These are phyloP conservation scores for Leccinum disarticulatum DNA, from an alignment of 768 basidiomycete genomes.

Conservation along the genomic window DNA sequence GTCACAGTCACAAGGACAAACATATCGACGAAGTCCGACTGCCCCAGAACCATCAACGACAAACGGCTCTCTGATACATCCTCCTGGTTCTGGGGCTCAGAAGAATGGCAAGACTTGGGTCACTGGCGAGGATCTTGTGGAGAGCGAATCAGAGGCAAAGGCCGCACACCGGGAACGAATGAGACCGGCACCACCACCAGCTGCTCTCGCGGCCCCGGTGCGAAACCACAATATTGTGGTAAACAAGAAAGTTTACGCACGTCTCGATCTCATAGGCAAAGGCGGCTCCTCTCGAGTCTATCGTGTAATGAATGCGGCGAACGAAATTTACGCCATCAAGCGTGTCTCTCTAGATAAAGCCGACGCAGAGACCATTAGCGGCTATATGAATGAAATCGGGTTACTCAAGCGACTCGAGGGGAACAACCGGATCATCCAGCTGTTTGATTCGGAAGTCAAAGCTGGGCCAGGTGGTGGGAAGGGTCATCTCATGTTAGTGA, in stretches of 20 bases:
- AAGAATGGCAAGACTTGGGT: slow-evolving; percentile 46
- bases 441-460: slow-evolving; percentile 90
- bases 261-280: slow-evolving; percentile 86
- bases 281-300: slow-evolving; percentile 97
- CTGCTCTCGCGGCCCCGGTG: slow-evolving; percentile 24
- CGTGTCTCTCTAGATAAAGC: slow-evolving; percentile 87
- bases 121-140: slow-evolving; percentile 42
- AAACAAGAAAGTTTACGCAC: slow-evolving; percentile 80
- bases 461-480: slow-evolving; percentile 61
- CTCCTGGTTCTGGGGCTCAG: slow-evolving; percentile 16
- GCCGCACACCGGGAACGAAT: slow-evolving; percentile 25
- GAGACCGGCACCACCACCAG: slow-evolving; percentile 35
- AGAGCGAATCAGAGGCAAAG: slow-evolving; percentile 36
- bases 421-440: slow-evolving; percentile 86
- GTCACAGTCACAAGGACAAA: slow-evolving; percentile 25
- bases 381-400: slow-evolving; percentile 96
- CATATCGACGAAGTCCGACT: slow-evolving; percentile 65
- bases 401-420: slow-evolving; percentile 92
- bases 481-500: slow-evolving; percentile 78
- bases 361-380: slow-evolving; percentile 84
- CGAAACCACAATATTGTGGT: slow-evolving; percentile 42
- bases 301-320: slow-evolving; percentile 76
- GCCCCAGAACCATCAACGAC: slow-evolving; percentile 58
- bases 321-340: slow-evolving; percentile 88
- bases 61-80: slow-evolving; percentile 30